A percentile compares a stretch with the other conserved stretches of the same genome.
Conservation (phyloP, 352 stramenopile genomes). For the Phytophthora cactorum region DNA sequence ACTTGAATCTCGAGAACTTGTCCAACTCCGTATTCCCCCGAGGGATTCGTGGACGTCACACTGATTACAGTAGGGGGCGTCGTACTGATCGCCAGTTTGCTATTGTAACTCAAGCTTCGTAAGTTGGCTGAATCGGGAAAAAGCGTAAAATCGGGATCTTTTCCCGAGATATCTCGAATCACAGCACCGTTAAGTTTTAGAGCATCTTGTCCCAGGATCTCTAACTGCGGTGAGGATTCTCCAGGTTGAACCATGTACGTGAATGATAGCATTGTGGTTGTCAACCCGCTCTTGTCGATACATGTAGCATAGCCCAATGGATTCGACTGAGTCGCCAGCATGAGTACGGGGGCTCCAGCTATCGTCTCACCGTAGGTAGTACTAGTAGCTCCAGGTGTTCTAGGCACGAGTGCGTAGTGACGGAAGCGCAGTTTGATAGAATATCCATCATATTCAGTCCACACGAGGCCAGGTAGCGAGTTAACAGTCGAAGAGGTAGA, state of each 20-base stretch:
- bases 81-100: conserved; percentile 63
- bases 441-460: conserved; percentile 79
- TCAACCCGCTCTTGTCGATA: conserved; percentile 57
- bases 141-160: conserved; percentile 61
- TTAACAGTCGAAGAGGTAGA: conserved; percentile 21
- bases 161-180: conserved; percentile 45
- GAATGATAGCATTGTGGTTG: conserved; percentile 50
- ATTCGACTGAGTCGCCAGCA: conserved; percentile 45
- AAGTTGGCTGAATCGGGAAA: conserved; percentile 47
- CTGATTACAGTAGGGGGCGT: conserved; percentile 41
- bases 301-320: conserved; percentile 51
- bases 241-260: conserved; percentile 55
- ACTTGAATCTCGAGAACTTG: conserved; percentile 57
- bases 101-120: conserved; percentile 68
- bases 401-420: conserved; percentile 40
- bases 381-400: conserved; percentile 8
- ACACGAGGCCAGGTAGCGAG: conserved; percentile 48
- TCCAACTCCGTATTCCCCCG: conserved; percentile 70
- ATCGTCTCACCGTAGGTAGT: conserved; percentile 48
- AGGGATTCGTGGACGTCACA: conserved; percentile 51
- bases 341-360: conserved; percentile 47
- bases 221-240: conserved; percentile 42
- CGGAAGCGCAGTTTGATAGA: conserved; percentile 69
- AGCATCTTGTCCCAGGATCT: conserved; percentile 48
- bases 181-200: conserved; percentile 55